Conservation (phyloP, 768 basidiomycete species). For the Leccinum olivaceopallidum region DNA sequence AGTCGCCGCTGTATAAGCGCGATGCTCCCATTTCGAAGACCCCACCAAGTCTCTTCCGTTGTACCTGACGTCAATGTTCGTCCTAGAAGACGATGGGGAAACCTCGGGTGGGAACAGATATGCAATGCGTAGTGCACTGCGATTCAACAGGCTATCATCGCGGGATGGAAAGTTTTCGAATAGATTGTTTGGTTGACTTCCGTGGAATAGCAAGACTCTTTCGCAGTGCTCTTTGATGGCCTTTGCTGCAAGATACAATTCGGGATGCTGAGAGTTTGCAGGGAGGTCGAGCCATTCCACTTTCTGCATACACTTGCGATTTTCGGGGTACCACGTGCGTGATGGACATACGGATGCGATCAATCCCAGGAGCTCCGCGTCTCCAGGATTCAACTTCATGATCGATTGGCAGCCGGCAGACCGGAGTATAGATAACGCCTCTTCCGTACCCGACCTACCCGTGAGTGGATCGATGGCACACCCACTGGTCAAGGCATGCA, state of each 20-base stretch:
- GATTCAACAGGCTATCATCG: slow-evolving; percentile 16
- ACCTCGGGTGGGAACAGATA: slow-evolving; percentile 16
- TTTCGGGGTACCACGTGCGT: slow-evolving; percentile 39
- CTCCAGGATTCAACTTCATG: slow-evolving; percentile 31
- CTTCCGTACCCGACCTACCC: slow-evolving; percentile 42
- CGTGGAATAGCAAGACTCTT: slow-evolving; percentile 15
- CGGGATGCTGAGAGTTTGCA: slow-evolving; percentile 33
- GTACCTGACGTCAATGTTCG: slow-evolving; percentile 12
- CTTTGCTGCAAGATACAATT: slow-evolving; percentile 23
- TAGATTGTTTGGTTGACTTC: background rate
- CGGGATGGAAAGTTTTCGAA: slow-evolving; percentile 9
- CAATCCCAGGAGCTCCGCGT: slow-evolving; percentile 33
- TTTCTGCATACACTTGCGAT: slow-evolving; percentile 41
- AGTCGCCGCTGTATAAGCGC: slow-evolving; percentile 19
- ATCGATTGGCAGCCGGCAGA: slow-evolving; percentile 43
- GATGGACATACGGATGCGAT: slow-evolving; percentile 38
- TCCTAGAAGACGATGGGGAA: background rate
- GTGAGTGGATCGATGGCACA: slow-evolving; percentile 46
- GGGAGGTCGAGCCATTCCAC: slow-evolving; percentile 33
- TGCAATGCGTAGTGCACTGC: slow-evolving; percentile 17
- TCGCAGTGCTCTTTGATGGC: slow-evolving; percentile 32
- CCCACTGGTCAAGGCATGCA: slow-evolving; percentile 48
- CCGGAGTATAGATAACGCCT: slow-evolving; percentile 41
- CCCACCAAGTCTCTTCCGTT: slow-evolving; percentile 10
- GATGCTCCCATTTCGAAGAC: slow-evolving; percentile 9